Evolutionary conservation across 495 filamentous ascomycete species (phyloP).

Genomic region (Trichoderma orchidacearum): DNA sequence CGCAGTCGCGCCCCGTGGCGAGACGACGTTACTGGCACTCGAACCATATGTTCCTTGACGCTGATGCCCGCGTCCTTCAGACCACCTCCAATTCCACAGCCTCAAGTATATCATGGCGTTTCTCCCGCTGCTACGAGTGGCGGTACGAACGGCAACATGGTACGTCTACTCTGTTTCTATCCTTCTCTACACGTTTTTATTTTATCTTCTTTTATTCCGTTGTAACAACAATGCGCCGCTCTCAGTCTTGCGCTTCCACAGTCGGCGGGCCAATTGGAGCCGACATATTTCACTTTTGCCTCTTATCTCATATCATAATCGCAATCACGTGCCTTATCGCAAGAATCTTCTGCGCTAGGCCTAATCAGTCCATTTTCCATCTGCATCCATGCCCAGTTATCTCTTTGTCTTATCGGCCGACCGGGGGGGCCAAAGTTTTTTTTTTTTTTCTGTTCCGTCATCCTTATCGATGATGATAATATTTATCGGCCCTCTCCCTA

Average conservation of each 20-base stretch:
- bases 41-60: background rate
- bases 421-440: background rate
- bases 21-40: background rate
- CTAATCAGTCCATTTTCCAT: background rate
- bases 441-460: conserved; percentile 4
- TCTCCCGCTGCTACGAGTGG: conserved; percentile 56
- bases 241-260: conserved; percentile 1
- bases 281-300: background rate
- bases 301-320: conserved; percentile 1
- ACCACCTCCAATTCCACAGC: conserved; percentile 1
- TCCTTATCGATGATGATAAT: conserved; percentile 4
- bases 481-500: conserved; percentile 3
- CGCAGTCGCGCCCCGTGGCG: background rate
- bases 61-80: conserved; percentile 6
- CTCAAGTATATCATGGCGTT: conserved; percentile 38
- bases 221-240: background rate
- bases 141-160: conserved; percentile 51
- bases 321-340: conserved; percentile 4
- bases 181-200: conserved; percentile 7
- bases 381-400: background rate
- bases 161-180: conserved; percentile 30
- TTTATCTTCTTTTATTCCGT: background rate
- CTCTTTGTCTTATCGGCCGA: conserved; percentile 1
- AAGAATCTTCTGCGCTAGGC: background rate
- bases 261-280: conserved; percentile 1